Base-by-base conservation (phyloP, 2,329 filamentous ascomycete genomes). In the Colletotrichum liriopes region DNA sequence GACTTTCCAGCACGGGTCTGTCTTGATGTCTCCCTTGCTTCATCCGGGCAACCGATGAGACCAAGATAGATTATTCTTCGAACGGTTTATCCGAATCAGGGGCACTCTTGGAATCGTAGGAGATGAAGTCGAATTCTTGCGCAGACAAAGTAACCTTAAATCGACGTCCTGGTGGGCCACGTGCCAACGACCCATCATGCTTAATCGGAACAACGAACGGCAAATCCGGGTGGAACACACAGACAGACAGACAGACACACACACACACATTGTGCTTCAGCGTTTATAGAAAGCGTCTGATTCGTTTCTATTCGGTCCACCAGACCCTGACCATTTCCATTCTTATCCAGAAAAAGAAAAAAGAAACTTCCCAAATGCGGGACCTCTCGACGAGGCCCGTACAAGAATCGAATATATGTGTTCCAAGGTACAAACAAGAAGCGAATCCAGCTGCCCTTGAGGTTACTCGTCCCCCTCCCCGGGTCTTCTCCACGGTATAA, bases 321-420 rank as follows among this genome's bases (percentile, higher is more conserved):
- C 62, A 65, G 39, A 20, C 20, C 11, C 18, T 37, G 9, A n/a
- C 66, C 35, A 52, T 59, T 59, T 59, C 65, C 65, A 61, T 47
- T 35, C 60, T 26, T 60, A 14, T 61, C 37, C 47, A 43, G 6
- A 43, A 65, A 54, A 52, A 32, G 6, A 32, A 32, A 32, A 37
- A 66, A 69, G 65, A 26, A 35, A 41, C 32, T 58, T 71, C 73
- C 71, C 71, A 71, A 74, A 71, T 59, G 62, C 14, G 61, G 16
- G 26, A 12, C 39, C 39, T 45, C 39, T 51, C 20, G 18, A 9
- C 14, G 32, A 37, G 54, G 3, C 23, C 45, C 56, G 23, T 9
- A 35, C n/a, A 20, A 56, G 71, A 73, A 73, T 73, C 49, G 67
- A 73, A 73, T 56, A 35, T 65, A 71, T 56, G 47, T 66, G 55